Evolutionary conservation across 73 alveolate genomes (phyloP).

Genomic region (Paramecium primaurelia): DNA sequence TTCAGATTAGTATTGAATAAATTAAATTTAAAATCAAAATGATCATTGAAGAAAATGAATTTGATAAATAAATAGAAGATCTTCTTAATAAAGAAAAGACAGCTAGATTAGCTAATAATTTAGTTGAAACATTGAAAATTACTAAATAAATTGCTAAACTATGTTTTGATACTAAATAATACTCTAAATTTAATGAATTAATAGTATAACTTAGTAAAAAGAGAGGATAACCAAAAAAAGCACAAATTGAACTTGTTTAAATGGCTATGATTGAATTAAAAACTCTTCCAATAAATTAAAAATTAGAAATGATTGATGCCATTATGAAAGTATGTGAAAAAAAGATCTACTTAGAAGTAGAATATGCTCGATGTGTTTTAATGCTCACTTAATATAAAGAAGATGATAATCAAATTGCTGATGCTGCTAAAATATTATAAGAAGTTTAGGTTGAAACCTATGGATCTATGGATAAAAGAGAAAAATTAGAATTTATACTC

Average conservation of each 20-base stretch:
- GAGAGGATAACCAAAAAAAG: conserved; percentile 84
- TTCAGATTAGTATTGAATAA: conserved; percentile 37
- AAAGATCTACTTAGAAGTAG: conserved; percentile 85
- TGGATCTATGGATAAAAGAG: conserved; percentile 89
- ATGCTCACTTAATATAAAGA: conserved; percentile 75
- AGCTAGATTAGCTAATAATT: conserved; percentile 73
- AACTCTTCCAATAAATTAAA: conserved; percentile 69
- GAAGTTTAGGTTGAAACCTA: conserved; percentile 95
- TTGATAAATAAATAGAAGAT: conserved; percentile 74
- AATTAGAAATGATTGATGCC: conserved; percentile 66
- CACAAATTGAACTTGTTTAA: conserved; percentile 76
- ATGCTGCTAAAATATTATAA: conserved; percentile 86
- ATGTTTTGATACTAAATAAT: conserved; percentile 63
- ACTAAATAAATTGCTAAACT: conserved; percentile 59
- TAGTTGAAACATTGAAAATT: conserved; percentile 66
- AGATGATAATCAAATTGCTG: conserved; percentile 80
- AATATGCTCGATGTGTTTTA: conserved; percentile 79
- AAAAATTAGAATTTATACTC: conserved; percentile 88
- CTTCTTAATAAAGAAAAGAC: conserved; percentile 76
- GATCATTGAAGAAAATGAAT: conserved; percentile 54
- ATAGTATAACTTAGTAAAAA: conserved; percentile 66
- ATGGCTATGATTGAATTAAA: conserved; percentile 66
- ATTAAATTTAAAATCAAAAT: background rate
- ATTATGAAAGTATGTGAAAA: conserved; percentile 84
- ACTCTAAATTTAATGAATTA: conserved; percentile 66